These are phyloP conservation scores for Nymphaea colorata DNA, from an alignment of 164 flowering plant genomes.

Conservation along the genomic window DNA sequence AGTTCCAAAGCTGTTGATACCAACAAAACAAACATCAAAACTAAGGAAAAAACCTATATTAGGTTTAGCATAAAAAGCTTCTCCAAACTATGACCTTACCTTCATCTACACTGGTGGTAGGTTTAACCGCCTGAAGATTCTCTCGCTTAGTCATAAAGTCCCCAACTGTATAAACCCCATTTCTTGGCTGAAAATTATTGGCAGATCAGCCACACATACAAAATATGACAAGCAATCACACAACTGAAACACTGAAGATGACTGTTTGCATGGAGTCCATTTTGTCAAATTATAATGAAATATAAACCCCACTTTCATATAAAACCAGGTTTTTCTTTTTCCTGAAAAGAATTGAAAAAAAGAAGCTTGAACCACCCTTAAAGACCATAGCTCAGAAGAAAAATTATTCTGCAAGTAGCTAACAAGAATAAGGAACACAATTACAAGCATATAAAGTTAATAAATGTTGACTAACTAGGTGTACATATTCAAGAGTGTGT, in stretches of 20 bases:
- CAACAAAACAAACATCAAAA: neutral
- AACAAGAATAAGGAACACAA: neutral
- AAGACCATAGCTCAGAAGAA: neutral
- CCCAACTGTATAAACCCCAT: slow-evolving; percentile 69
- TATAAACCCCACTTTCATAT: neutral
- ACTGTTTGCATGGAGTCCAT: no score
- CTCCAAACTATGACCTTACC: slow-evolving; percentile 24
- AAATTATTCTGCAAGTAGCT: neutral
- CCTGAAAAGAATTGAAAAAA: no score
- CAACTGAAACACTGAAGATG: neutral
- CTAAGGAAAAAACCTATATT: neutral
- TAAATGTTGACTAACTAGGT: neutral
- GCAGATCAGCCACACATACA: neutral
- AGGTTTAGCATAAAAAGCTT: neutral
- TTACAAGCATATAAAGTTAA: no score
- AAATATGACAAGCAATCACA: neutral
- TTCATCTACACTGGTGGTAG: slow-evolving; percentile 87
- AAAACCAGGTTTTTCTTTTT: neutral
- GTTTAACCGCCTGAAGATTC: slow-evolving; percentile 63
- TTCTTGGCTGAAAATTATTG: slow-evolving; percentile 33
- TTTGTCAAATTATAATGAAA: neutral
- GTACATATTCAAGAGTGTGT: neutral
- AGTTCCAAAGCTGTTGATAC: slow-evolving; percentile 53
- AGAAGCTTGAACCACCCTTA: neutral
- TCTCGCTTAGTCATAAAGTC: slow-evolving; percentile 87